Conservation (phyloP, 768 basidiomycete species). For the Boletus patriciae region DNA sequence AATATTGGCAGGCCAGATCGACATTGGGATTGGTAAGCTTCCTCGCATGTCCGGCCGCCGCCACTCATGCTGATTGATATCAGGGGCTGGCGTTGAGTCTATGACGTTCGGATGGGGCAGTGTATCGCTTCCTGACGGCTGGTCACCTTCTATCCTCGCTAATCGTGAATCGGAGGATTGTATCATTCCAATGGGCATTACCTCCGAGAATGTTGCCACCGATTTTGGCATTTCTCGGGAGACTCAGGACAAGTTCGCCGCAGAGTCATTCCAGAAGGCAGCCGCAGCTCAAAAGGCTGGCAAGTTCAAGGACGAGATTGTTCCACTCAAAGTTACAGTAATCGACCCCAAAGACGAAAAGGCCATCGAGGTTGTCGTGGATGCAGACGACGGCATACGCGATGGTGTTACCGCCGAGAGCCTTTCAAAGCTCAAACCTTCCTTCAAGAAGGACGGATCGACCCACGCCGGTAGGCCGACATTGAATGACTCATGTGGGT, state of each 20-base stretch:
- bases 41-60: slow-evolving; percentile 3
- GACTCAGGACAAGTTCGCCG: slow-evolving; percentile 83
- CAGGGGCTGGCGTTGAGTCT: slow-evolving; percentile 85
- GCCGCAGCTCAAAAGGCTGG: slow-evolving; percentile 77
- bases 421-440: slow-evolving; percentile 80
- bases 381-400: slow-evolving; percentile 82
- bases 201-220: slow-evolving; percentile 88
- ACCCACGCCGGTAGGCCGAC: slow-evolving; percentile 65
- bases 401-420: slow-evolving; percentile 80
- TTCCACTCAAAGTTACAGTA: slow-evolving; percentile 71
- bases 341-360: slow-evolving; percentile 74
- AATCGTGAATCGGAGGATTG: slow-evolving; percentile 78
- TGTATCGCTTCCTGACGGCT: slow-evolving; percentile 52
- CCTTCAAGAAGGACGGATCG: slow-evolving; percentile 70
- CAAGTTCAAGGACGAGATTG: slow-evolving; percentile 80
- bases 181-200: slow-evolving; percentile 87
- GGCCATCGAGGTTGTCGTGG: slow-evolving; percentile 65
- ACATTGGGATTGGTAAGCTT: slow-evolving; percentile 79
- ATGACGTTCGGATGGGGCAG: slow-evolving; percentile 82
- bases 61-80: slow-evolving; percentile 3
- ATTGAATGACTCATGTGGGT: not conserved
- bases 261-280: slow-evolving; percentile 82
- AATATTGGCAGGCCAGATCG: slow-evolving; percentile 77
- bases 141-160: slow-evolving; percentile 63
- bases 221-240: slow-evolving; percentile 74